Base-by-base conservation (phyloP, 306 rosid species). In the Potentilla sterilis region DNA sequence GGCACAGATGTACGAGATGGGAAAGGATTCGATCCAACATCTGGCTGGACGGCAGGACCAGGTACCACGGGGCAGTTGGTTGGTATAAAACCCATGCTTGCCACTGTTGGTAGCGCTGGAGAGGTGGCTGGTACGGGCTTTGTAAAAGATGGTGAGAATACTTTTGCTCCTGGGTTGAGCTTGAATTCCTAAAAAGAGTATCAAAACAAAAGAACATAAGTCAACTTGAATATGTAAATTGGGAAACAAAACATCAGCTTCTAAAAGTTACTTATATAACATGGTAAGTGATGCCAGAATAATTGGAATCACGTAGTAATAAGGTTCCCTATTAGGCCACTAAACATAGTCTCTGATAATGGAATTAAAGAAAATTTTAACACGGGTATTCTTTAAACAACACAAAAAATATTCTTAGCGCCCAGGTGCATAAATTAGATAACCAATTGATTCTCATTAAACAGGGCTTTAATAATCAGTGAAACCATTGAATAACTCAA, bases 91-190 rank as follows among this genome's bases (percentile, higher is more conserved):
- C 87, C 79, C 87, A 84, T 74, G 83, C 81, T 89, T 74, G 91
- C 77, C 80, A 82, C 82, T 66, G 89, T 77, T 74, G 91, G 92
- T 79, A 84, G 69, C 7, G 71, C 43, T 16, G 85, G 49, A 70
- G 83, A 73, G 78, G 77, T 64, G 71, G 84, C 74, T 77, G 88
- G 28, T 24, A 72, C 71, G 58, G 86, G 79, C 81, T 82, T 81
- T 49, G 73, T 80, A 69, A 76, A 76, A 21, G 97, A 88, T 37
- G 98, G 97, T 65, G 92, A 89, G 86, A 93, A 93, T 65, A 77
- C 72, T 87, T 91, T 88, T 81, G 98, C 98, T 13, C 84, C 89
- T n/a, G 98, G 97, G 51, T 93, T 89, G 82, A 93, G 97, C 89
- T 88, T 93, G 75, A 90, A 91, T 76, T 91, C 94, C 98, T 93